Evolutionary conservation across 768 basidiomycete genomes (phyloP).

Genomic region (Filobasidium floriforme): DNA sequence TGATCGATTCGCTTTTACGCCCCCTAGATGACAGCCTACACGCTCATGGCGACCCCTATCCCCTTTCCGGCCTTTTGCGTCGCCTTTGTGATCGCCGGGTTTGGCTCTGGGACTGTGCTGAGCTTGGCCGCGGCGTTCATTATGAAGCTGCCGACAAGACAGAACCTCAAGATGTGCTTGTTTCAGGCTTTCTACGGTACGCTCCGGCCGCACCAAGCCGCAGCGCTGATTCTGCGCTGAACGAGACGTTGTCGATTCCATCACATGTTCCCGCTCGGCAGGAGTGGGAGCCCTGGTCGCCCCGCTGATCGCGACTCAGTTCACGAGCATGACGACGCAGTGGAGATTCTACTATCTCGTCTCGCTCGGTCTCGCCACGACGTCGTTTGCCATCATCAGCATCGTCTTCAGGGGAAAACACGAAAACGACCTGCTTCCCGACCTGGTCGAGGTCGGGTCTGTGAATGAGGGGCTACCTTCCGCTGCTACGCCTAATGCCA

Average conservation of each 20-base stretch:
- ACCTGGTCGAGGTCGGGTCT: background rate
- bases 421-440: constrained; percentile 56
- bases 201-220: too few species aligned
- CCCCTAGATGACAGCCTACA: constrained; percentile 32
- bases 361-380: constrained; percentile 59
- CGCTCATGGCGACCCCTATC: constrained; percentile 47
- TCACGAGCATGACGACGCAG: constrained; percentile 52
- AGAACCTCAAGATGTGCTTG: constrained; percentile 44
- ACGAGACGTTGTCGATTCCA: too few species aligned
- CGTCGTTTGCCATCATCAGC: constrained; percentile 54
- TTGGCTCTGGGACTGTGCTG: constrained; percentile 50
- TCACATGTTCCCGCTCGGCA: too few species aligned
- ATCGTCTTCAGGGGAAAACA: constrained; percentile 60
- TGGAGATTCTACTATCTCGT: constrained; percentile 76
- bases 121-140: constrained; percentile 53
- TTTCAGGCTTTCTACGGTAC: constrained; percentile 51
- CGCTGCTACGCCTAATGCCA: background rate
- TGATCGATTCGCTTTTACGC: background rate
- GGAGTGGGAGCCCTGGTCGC: constrained; percentile 52
- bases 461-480: background rate
- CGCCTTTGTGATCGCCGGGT: constrained; percentile 49
- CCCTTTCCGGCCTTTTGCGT: constrained; percentile 51
- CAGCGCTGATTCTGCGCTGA: too few species aligned
- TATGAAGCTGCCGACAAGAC: constrained; percentile 47
- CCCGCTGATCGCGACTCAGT: constrained; percentile 74